Evolutionary conservation across 1,284 basidiomycete species (phyloP).

Genomic region (Cutaneotrichosporon mucoides): DNA sequence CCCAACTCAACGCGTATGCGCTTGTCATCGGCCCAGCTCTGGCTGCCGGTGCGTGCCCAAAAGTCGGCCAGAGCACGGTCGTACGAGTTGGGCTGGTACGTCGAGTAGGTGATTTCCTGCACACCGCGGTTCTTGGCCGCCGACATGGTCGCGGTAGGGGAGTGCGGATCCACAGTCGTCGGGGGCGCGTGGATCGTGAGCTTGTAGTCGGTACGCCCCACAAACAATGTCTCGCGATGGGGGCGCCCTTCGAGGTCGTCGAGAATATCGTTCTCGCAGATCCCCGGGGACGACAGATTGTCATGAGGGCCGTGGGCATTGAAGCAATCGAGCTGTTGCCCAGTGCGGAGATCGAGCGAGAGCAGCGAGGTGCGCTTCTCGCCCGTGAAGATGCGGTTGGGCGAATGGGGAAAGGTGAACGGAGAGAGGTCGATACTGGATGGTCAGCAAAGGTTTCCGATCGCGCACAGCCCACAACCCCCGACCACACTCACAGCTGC

Average conservation of each 20-base stretch:
- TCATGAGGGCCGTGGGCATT: constrained; percentile 23
- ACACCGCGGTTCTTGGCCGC: constrained; percentile 19
- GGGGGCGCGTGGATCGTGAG: constrained; percentile 29
- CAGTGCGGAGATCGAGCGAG: constrained; percentile 46
- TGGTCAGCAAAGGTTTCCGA: too few species aligned
- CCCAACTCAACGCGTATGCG: constrained; percentile 43
- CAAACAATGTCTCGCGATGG: constrained; percentile 35
- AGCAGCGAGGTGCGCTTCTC: constrained; percentile 46
- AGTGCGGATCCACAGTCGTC: constrained; percentile 2
- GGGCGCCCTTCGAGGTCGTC: constrained; percentile 40
- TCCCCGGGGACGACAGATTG: constrained; percentile 26
- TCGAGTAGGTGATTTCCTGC: constrained; percentile 46
- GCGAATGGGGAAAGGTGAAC: constrained; percentile 46
- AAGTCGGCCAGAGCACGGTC: constrained; percentile 44
- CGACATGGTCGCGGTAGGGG: constrained; percentile 1
- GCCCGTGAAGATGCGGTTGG: constrained; percentile 45
- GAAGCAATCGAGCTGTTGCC: constrained; percentile 43
- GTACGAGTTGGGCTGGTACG: constrained; percentile 46
- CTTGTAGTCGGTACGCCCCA: constrained; percentile 46
- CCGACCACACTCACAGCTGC: constrained; percentile 38
- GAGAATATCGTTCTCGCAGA: constrained; percentile 37
- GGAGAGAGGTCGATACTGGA: constrained; percentile 47
- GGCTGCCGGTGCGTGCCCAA: constrained; percentile 37
- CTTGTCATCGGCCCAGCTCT: constrained; percentile 19
- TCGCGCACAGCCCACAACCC: background rate